Evolutionary conservation across 2,329 filamentous ascomycete species (phyloP).

Genomic region (Chaetomium strumarium): DNA sequence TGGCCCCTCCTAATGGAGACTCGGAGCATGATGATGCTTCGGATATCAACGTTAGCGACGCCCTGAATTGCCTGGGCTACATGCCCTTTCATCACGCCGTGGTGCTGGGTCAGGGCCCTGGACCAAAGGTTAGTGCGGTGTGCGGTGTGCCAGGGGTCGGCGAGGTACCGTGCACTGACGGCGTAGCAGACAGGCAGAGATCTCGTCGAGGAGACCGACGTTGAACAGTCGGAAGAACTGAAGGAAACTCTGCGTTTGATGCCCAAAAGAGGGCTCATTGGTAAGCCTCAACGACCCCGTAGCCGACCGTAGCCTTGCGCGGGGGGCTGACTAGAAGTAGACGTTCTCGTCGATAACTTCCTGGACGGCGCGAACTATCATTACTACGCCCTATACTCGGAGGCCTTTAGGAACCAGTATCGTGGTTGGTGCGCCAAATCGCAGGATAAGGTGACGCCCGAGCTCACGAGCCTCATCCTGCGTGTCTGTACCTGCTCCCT

Average conservation of each 20-base stretch:
- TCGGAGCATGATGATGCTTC: constrained; percentile 16
- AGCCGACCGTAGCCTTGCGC: not conserved
- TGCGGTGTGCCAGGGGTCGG: not conserved
- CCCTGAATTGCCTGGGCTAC: constrained; percentile 24
- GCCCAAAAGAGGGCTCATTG: constrained; percentile 35
- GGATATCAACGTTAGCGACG: constrained; percentile 16
- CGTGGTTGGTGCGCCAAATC: constrained; percentile 40
- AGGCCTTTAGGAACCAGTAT: constrained; percentile 40
- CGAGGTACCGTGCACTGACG: not conserved
- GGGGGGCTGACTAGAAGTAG: constrained; percentile 26
- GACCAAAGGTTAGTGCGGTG: constrained; percentile 17
- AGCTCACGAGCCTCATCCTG: constrained; percentile 42
- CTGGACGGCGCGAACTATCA: constrained; percentile 39
- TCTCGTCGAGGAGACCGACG: constrained; percentile 12
- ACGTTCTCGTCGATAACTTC: constrained; percentile 42
- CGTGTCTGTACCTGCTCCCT: constrained; percentile 41
- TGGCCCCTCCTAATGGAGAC: constrained; percentile 1
- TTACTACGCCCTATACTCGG: constrained; percentile 41
- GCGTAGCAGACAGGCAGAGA: constrained; percentile 13
- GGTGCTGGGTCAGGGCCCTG: constrained; percentile 20
- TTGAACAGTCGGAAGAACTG: constrained; percentile 28
- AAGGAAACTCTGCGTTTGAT: constrained; percentile 29
- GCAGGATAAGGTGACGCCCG: constrained; percentile 32
- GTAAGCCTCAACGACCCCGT: constrained; percentile 18
- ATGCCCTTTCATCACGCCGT: constrained; percentile 22